Percentiles rank a stretch among this genome's conserved stretches.
Conservation (phyloP, 805 yeast species). For the Candida fluviatilis region DNA sequence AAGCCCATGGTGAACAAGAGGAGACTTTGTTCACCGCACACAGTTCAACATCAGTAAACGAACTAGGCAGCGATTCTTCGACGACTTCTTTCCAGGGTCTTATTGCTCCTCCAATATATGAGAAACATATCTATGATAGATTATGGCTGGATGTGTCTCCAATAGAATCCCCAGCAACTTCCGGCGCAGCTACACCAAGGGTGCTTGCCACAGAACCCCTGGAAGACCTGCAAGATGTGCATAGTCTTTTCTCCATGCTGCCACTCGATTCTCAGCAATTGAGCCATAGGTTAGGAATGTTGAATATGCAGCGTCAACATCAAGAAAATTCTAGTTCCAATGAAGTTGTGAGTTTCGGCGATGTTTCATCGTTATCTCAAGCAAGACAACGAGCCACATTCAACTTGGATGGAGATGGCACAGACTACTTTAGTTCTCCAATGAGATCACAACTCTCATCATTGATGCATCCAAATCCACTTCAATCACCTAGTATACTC, state of each 20-base stretch:
- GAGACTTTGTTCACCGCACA: constrained; percentile 28
- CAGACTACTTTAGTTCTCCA: constrained; percentile 32
- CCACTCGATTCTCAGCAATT: constrained; percentile 39
- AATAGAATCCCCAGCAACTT: constrained; percentile 39
- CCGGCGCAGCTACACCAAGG: constrained; percentile 41
- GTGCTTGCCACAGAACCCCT: background rate
- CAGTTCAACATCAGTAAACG: constrained; percentile 21
- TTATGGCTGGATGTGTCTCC: constrained; percentile 67
- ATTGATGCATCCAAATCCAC: constrained; percentile 4
- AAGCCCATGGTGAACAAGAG: constrained; percentile 18
- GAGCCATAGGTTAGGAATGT: constrained; percentile 48
- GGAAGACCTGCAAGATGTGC: constrained; percentile 14
- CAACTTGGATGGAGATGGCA: constrained; percentile 28
- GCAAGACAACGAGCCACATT: constrained; percentile 28
- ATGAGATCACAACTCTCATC: constrained; percentile 5
- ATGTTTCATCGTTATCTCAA: background rate
- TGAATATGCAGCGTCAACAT: constrained; percentile 46
- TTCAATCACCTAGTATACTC: constrained; percentile 33
- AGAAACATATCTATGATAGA: constrained; percentile 74
- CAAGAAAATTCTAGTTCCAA: constrained; percentile 24
- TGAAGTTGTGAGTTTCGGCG: too few relatives aligned
- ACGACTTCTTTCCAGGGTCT: constrained; percentile 35
- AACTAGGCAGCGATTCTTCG: constrained; percentile 15
- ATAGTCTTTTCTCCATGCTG: constrained; percentile 29
- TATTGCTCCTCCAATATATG: constrained; percentile 85